These are phyloP conservation scores for Daedaleopsis nitida DNA, from an alignment of 768 basidiomycete genomes.

Conservation along the genomic window DNA sequence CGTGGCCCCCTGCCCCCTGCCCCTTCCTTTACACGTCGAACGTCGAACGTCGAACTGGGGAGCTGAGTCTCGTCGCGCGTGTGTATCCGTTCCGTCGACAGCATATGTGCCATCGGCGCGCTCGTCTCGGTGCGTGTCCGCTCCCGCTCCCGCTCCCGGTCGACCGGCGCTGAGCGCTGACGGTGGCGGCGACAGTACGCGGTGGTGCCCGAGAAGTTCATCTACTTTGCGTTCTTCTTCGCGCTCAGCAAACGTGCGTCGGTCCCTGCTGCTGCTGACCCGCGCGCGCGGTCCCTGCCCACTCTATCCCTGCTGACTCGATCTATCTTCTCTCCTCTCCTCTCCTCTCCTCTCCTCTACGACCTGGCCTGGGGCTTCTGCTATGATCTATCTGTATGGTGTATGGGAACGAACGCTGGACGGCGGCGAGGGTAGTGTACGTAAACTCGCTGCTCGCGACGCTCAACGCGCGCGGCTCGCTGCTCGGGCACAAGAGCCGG, in stretches of 20 bases:
- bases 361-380: background rate
- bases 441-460: slow-evolving; percentile 25
- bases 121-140: slow-evolving; percentile 9
- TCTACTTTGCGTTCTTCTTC: slow-evolving; percentile 24
- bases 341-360: background rate
- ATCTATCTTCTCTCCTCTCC: background rate
- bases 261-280: background rate
- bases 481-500: slow-evolving; percentile 11
- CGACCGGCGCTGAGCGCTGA: background rate
- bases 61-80: too few species aligned
- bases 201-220: slow-evolving; percentile 10
- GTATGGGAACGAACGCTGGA: too few species aligned
- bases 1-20: background rate
- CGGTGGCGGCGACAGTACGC: slow-evolving; percentile 18
- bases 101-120: slow-evolving; percentile 14
- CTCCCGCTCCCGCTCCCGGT: too few species aligned
- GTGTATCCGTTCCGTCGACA: too few species aligned
- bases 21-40: background rate
- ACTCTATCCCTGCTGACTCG: background rate
- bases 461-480: slow-evolving; percentile 21
- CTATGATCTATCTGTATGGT: too few species aligned
- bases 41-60: too few species aligned
- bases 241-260: slow-evolving; percentile 21
- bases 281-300: background rate
- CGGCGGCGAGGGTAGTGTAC: slow-evolving; percentile 17